Evolutionary conservation across 2,329 filamentous ascomycete species (phyloP).

Genomic region (Beauveria rudraprayagi): DNA sequence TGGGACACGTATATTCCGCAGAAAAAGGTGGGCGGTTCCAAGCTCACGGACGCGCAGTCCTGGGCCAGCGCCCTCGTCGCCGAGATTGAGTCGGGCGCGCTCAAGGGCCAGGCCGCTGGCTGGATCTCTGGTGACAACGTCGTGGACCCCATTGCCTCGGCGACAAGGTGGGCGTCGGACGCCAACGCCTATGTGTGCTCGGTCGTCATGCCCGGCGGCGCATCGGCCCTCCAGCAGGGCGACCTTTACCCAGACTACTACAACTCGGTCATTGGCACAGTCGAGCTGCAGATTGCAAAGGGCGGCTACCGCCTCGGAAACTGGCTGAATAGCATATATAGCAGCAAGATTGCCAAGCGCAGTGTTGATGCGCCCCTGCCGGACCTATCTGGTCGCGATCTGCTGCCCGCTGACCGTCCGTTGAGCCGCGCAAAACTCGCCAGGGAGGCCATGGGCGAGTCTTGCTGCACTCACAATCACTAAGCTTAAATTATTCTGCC

Average conservation of each 20-base stretch:
- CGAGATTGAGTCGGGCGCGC: constrained; percentile 30
- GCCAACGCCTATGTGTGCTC: constrained; percentile 35
- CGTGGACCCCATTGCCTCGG: constrained; percentile 22
- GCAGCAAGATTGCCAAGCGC: constrained; percentile 15
- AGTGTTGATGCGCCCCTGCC: constrained; percentile 12
- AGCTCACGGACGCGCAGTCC: constrained; percentile 26
- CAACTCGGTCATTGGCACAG: constrained; percentile 28
- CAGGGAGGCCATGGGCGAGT: constrained; percentile 17
- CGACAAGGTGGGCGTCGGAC: constrained; percentile 32
- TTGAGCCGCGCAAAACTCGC: constrained; percentile 21
- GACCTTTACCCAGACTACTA: constrained; percentile 34
- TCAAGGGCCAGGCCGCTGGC: constrained; percentile 24
- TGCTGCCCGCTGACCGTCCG: constrained; percentile 19
- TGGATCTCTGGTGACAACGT: constrained; percentile 30
- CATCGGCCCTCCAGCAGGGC: constrained; percentile 28
- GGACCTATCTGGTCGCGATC: constrained; percentile 18
- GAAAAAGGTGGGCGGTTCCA: constrained; percentile 29
- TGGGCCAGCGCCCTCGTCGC: constrained; percentile 29
- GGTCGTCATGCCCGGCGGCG: constrained; percentile 32
- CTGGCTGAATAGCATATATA: constrained; percentile 23
- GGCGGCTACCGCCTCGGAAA: constrained; percentile 30
- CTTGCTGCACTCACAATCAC: constrained; percentile 14
- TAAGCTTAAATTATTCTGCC: background rate
- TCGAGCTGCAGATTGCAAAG: constrained; percentile 37
- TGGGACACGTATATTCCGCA: constrained; percentile 55